A percentile compares a stretch with the other conserved stretches of the same genome.
phyloP scores from a whole-genome alignment of 768 basidiomycete species.

The Boletus subcaerulescens region DNA sequence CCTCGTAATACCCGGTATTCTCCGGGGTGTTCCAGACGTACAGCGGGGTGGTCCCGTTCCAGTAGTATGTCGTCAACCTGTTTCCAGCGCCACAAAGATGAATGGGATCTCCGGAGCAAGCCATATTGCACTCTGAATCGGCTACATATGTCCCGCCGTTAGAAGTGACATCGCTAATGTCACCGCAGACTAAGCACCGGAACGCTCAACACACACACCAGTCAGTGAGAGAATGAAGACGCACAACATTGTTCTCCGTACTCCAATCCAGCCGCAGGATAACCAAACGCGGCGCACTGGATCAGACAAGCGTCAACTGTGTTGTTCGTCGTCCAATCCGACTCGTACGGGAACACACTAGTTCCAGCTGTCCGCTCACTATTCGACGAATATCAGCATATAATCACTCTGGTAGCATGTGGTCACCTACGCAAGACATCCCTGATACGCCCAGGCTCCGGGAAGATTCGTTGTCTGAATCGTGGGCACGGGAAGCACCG shows the following conservation, averaged over 20 bases:
- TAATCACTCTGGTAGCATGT: neutral
- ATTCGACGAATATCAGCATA: neutral
- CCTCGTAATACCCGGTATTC: conserved; percentile 71
- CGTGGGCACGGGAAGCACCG: conserved; percentile 1
- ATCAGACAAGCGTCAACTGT: conserved; percentile 61
- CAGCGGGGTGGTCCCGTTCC: conserved; percentile 42
- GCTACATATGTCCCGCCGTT: conserved; percentile 32
- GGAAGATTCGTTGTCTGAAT: too few relatives aligned
- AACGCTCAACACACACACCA: neutral
- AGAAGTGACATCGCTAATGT: conserved; percentile 48
- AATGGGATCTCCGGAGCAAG: conserved; percentile 69
- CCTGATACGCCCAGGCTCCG: conserved; percentile 41
- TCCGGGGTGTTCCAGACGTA: conserved; percentile 63
- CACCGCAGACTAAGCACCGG: conserved; percentile 59
- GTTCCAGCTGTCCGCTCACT: conserved; percentile 47
- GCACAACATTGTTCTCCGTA: conserved; percentile 71
- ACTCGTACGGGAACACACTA: conserved; percentile 59
- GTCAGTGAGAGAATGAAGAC: neutral
- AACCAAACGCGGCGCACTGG: conserved; percentile 71
- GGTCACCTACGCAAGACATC: conserved; percentile 57
- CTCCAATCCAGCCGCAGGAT: conserved; percentile 66
- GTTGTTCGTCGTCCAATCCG: conserved; percentile 59
- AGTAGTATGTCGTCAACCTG: conserved; percentile 53
- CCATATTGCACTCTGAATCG: conserved; percentile 40
- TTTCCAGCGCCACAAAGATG: conserved; percentile 64